Evolutionary conservation across 306 rosid species (phyloP).

Genomic region (Quercus ilex): DNA sequence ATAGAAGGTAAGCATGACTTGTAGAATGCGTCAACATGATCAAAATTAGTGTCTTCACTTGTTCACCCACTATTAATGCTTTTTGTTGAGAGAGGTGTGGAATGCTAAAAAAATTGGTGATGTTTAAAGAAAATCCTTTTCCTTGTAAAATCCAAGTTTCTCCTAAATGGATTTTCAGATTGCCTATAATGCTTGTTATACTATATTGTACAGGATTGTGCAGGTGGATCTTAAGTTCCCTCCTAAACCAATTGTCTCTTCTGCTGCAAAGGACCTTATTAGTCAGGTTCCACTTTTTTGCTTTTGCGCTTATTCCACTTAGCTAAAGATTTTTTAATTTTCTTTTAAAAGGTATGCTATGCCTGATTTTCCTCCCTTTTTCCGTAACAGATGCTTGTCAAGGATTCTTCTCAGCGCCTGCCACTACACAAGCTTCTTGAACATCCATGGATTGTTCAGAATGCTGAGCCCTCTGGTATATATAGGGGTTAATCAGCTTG

Average conservation of each 20-base stretch:
- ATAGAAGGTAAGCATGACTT: slow-evolving; percentile 61
- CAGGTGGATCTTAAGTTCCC: slow-evolving; percentile 98
- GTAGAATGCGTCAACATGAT: neutral
- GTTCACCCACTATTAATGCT: neutral
- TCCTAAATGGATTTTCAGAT: neutral
- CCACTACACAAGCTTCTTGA: slow-evolving; percentile 90
- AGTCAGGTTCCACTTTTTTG: slow-evolving; percentile 60
- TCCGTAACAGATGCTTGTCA: slow-evolving; percentile 76
- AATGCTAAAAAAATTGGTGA: neutral
- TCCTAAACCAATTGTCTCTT: slow-evolving; percentile 82
- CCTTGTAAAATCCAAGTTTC: neutral
- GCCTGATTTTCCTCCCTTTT: neutral
- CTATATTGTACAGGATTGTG: slow-evolving; percentile 57
- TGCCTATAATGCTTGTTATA: neutral
- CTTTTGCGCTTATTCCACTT: neutral
- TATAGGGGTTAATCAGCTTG: slow-evolving; percentile 44
- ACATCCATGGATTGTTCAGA: slow-evolving; percentile 97
- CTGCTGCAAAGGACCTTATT: slow-evolving; percentile 89
- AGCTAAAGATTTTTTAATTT: neutral
- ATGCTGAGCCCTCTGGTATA: slow-evolving; percentile 92
- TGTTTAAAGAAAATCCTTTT: neutral
- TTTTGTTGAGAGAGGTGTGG: neutral
- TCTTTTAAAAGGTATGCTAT: slow-evolving; percentile 10
- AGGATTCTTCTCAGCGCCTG: slow-evolving; percentile 78
- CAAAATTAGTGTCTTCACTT: neutral